A percentile compares a stretch with the other conserved stretches of the same genome.
Conservation (phyloP, 176 grass and related monocot species). For the Miscanthus lutarioriparius region DNA sequence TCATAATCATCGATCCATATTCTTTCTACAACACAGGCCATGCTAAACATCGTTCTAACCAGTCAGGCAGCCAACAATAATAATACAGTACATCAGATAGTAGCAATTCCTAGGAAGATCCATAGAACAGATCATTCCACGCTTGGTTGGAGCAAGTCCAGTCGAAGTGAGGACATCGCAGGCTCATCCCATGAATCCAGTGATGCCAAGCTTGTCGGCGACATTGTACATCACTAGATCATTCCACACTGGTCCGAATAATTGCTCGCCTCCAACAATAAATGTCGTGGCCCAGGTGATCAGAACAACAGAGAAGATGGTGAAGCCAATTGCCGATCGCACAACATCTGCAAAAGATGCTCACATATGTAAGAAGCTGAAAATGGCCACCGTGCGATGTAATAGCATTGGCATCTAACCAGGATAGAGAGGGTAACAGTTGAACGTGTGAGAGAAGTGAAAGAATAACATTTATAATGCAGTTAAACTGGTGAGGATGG, state of each 20-base stretch:
- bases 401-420: neutral
- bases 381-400: neutral
- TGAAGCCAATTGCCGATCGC: constrained; percentile 65
- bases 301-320: constrained; percentile 63
- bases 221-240: constrained; percentile 95
- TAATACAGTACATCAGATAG: constrained; percentile 1
- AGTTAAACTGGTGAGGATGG: neutral
- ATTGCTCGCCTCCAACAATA: constrained; percentile 62
- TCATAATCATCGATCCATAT: neutral
- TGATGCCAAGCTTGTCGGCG: constrained; percentile 67
- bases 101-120: neutral
- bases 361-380: neutral
- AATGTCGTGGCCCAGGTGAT: constrained; percentile 75
- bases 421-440: neutral
- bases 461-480: neutral
- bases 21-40: neutral
- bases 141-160: neutral
- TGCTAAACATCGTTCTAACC: neutral
- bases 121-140: neutral
- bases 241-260: constrained; percentile 83
- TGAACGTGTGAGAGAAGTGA: neutral
- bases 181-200: constrained; percentile 66
- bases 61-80: neutral
- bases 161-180: neutral
- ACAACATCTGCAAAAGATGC: constrained; percentile 71